Percentiles rank a stretch among this genome's conserved stretches.
These are phyloP conservation scores for Falciphora oryzae DNA, from an alignment of 2,329 filamentous ascomycete genomes.

Conservation along the genomic window DNA sequence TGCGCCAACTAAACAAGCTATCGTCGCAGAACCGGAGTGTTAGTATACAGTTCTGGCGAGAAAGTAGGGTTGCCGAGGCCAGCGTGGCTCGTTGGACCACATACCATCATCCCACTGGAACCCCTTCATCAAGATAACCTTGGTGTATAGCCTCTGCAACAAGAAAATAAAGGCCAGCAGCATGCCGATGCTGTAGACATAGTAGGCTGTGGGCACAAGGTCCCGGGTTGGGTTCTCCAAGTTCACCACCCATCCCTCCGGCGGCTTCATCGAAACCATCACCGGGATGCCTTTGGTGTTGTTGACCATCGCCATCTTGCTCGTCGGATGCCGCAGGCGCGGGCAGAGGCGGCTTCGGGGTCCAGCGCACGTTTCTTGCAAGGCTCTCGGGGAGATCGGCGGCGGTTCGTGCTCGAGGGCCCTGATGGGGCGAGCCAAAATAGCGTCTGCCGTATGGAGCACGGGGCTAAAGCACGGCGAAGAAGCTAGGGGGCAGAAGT, in stretches of 20 bases:
- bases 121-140: background rate
- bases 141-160: constrained; percentile 2
- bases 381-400: too few species aligned
- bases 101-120: constrained; percentile 2
- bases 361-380: too few species aligned
- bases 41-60: background rate
- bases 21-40: background rate
- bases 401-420: too few species aligned
- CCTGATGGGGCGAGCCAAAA: too few species aligned
- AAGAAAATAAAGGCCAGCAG: constrained; percentile 3
- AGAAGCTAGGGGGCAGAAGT: too few species aligned
- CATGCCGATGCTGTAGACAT: background rate
- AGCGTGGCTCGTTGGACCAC: background rate
- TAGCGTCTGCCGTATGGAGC: too few species aligned
- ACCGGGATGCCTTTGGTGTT: too few species aligned
- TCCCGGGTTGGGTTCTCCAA: constrained; percentile 24
- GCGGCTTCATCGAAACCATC: constrained; percentile 17
- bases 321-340: too few species aligned
- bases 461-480: too few species aligned
- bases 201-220: background rate
- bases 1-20: background rate
- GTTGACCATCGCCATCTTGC: too few species aligned
- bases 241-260: constrained; percentile 27
- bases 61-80: background rate
- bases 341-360: too few species aligned